Conservation (phyloP, 176 grass and related monocot genomes). For the Alopecurus myosuroides region DNA sequence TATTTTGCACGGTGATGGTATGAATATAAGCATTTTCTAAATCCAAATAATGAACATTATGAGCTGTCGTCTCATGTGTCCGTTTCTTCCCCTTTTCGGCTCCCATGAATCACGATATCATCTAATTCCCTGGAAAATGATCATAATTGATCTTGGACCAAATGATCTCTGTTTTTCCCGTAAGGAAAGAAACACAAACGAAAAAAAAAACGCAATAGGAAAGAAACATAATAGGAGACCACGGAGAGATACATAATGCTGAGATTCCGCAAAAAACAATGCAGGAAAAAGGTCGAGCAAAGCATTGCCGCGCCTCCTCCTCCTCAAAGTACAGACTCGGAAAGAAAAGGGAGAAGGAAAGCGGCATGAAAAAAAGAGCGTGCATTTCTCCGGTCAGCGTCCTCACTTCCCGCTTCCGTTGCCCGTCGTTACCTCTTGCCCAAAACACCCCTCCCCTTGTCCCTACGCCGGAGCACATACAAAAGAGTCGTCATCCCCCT, state of each 20-base stretch:
- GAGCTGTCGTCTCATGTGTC: too few relatives aligned
- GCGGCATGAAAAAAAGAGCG: neutral
- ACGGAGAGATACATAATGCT: neutral
- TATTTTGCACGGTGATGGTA: too few relatives aligned
- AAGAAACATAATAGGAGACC: neutral
- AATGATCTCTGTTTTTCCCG: neutral
- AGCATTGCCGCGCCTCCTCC: neutral
- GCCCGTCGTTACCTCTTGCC: neutral
- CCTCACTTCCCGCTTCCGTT: constrained; percentile 27
- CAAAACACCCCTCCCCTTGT: constrained; percentile 23
- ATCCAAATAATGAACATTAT: too few relatives aligned
- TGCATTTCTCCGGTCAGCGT: constrained; percentile 15
- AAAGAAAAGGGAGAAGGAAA: constrained; percentile 27
- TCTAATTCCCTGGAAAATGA: too few relatives aligned
- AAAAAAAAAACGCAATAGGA: neutral
- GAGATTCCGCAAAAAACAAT: neutral
- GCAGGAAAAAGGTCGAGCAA: constrained; percentile 17
- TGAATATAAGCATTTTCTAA: too few relatives aligned
- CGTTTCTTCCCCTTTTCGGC: too few relatives aligned
- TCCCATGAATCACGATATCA: too few relatives aligned
- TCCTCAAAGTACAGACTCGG: constrained; percentile 28
- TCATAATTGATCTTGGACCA: too few relatives aligned
- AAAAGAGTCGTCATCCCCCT: neutral
- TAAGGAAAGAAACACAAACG: neutral
- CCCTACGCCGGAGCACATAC: constrained; percentile 13